Evolutionary conservation across 257 asterid species (phyloP).

Genomic region (Cinchona pubescens): DNA sequence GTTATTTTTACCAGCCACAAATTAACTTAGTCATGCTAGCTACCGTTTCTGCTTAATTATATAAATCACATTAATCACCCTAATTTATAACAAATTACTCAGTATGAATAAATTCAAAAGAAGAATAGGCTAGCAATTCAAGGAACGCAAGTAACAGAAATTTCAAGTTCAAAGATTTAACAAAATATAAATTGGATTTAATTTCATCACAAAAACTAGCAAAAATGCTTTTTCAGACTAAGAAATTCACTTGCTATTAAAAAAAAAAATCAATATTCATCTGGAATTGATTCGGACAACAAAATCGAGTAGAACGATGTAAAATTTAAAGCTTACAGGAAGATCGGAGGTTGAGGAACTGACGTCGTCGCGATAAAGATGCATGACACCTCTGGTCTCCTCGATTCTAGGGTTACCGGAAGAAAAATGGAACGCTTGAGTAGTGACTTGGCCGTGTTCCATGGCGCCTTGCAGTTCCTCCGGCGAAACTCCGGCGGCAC

Average conservation of each 20-base stretch:
- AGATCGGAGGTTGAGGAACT: conserved; percentile 43
- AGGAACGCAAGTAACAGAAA: neutral
- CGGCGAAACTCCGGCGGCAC: conserved; percentile 44
- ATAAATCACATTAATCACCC: no score
- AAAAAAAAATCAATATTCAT: neutral
- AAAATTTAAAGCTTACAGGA: conserved; percentile 46
- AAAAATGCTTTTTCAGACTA: neutral
- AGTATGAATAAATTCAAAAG: neutral
- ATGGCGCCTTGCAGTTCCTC: conserved; percentile 23
- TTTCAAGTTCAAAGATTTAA: neutral
- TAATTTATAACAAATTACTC: neutral
- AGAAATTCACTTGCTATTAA: neutral
- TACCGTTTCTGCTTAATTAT: neutral
- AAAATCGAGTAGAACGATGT: neutral
- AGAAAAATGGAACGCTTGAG: conserved; percentile 60
- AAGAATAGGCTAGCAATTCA: neutral
- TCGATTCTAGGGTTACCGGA: conserved; percentile 99
- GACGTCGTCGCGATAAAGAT: conserved; percentile 52
- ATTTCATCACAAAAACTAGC: neutral
- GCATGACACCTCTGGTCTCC: conserved; percentile 88
- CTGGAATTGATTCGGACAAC: neutral
- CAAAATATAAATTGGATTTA: neutral
- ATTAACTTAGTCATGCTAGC: neutral
- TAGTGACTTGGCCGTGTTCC: conserved; percentile 23
- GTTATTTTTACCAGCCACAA: neutral